Evolutionary conservation across 441 rosid species (phyloP).

Genomic region (Euphorbia celastroides): DNA sequence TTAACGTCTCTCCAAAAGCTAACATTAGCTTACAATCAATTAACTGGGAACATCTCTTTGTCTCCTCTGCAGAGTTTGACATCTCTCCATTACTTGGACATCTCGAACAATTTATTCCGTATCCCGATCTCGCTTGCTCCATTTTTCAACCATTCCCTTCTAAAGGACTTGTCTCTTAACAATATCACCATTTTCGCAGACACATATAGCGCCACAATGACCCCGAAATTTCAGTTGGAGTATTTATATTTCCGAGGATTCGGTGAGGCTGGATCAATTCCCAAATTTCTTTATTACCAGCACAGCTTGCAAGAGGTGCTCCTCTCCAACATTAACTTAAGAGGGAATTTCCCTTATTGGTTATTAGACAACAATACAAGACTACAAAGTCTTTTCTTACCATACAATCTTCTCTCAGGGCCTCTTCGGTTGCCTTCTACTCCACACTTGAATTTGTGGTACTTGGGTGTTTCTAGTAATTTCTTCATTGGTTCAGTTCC

Average conservation of each 20-base stretch:
- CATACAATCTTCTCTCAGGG: no score
- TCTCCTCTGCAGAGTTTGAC: constrained; percentile 8
- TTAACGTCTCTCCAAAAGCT: not conserved
- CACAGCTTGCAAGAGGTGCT: no score
- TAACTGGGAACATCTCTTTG: constrained; percentile 13
- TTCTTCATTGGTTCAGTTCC: no score
- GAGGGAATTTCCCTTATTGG: no score
- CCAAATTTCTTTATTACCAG: constrained; percentile 25
- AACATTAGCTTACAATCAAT: constrained; percentile 4
- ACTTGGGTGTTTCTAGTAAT: constrained; percentile 18
- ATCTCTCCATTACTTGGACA: not conserved
- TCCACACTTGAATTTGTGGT: not conserved
- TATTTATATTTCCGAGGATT: not conserved
- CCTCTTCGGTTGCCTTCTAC: no score
- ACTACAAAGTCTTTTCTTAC: no score
- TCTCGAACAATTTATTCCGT: constrained; percentile 19
- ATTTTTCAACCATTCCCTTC: constrained; percentile 29
- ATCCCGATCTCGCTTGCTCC: constrained; percentile 17
- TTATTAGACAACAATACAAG: no score
- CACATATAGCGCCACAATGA: not conserved
- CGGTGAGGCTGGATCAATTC: constrained; percentile 5
- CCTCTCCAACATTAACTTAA: no score
- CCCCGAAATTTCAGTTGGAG: constrained; percentile 15
- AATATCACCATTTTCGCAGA: constrained; percentile 8
- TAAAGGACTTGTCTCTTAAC: constrained; percentile 8